These are phyloP conservation scores for Botrytis deweyae DNA, from an alignment of 2,329 filamentous ascomycete species.

Conservation along the genomic window DNA sequence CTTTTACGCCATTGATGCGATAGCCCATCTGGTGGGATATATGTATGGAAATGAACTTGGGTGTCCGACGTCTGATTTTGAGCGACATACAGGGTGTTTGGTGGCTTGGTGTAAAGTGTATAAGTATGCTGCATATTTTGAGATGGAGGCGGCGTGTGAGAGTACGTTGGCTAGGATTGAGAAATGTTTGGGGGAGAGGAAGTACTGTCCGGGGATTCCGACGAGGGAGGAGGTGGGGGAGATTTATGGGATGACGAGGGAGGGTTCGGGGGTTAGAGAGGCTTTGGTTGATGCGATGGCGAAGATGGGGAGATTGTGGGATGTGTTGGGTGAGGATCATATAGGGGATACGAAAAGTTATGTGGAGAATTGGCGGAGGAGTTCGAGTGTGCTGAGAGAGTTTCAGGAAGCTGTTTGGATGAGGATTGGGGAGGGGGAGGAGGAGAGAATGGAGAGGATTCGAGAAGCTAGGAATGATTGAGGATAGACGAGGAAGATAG, in stretches of 20 bases:
- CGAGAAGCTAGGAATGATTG: not conserved
- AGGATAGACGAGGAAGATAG: not conserved
- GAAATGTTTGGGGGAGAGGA: not conserved
- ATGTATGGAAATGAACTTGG: not conserved
- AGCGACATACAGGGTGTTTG: not conserved
- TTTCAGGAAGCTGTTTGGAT: not conserved
- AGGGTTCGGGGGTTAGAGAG: not conserved
- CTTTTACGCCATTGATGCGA: not conserved
- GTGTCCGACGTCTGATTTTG: not conserved
- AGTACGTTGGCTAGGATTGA: not conserved
- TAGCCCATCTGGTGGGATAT: not conserved
- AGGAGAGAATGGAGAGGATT: not conserved
- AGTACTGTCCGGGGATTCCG: not conserved
- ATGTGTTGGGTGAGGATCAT: not conserved
- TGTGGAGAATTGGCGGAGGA: not conserved
- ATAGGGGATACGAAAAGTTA: not conserved
- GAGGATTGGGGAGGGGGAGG: too few relatives aligned
- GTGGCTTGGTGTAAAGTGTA: not conserved
- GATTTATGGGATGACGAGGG: not conserved
- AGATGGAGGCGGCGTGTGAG: not conserved
- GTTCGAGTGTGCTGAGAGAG: not conserved
- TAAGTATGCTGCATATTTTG: not conserved
- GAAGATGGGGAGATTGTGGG: not conserved
- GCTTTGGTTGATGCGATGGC: not conserved
- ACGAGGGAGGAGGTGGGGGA: not conserved